Conservation (phyloP, 257 asterid genomes). For the Fraxinus americana region DNA sequence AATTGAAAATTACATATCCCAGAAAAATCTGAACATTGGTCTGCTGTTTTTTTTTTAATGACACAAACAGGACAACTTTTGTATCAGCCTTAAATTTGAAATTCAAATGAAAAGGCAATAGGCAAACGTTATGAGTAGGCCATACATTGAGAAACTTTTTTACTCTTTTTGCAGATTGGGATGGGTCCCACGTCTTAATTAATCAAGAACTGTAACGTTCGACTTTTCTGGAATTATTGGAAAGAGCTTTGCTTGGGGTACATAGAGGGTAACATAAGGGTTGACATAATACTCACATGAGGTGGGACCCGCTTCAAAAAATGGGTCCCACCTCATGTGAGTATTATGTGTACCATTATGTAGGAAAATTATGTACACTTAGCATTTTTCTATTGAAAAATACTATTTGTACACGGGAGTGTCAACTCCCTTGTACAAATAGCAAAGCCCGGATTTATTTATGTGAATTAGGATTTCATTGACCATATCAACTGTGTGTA, state of each 20-base stretch:
- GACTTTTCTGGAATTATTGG: conserved; percentile 20
- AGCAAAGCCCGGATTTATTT: background rate
- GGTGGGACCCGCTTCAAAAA: no score
- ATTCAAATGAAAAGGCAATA: conserved; percentile 59
- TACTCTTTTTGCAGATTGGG: background rate
- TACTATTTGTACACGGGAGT: no score
- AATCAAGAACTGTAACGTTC: conserved; percentile 27
- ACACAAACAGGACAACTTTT: conserved; percentile 13
- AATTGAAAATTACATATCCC: conserved; percentile 13
- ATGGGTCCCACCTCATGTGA: no score
- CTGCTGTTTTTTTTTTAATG: conserved; percentile 9
- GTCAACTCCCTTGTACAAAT: no score
- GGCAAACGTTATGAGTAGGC: conserved; percentile 42
- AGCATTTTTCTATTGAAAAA: background rate
- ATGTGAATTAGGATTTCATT: background rate
- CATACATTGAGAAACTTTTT: conserved; percentile 9
- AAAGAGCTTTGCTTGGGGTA: no score
- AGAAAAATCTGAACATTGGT: conserved; percentile 24
- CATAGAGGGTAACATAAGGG: no score
- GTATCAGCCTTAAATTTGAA: conserved; percentile 52
- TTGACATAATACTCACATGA: no score
- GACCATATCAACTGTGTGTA: background rate
- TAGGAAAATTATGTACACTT: no score
- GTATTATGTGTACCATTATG: no score
- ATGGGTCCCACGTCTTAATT: conserved; percentile 26